These are phyloP conservation scores for Alliaria petiolata DNA, from an alignment of 345 rosid species.

Conservation along the genomic window DNA sequence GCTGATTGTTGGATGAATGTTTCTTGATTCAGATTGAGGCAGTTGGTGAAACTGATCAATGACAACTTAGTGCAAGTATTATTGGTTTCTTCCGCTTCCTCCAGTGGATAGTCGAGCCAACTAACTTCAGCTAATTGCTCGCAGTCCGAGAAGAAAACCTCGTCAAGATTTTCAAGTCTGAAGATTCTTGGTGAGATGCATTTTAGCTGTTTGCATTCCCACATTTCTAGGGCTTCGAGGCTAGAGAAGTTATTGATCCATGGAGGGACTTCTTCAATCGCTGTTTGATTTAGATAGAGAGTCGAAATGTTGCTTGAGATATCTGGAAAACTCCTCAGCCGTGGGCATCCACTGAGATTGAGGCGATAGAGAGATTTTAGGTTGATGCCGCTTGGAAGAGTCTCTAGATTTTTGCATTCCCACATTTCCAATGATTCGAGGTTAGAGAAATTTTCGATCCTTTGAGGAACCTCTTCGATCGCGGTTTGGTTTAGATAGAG, in stretches of 20 bases:
- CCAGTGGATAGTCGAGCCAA: not conserved
- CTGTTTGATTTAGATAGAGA: not conserved
- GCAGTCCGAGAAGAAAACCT: conserved; percentile 14
- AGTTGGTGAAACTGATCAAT: conserved; percentile 11
- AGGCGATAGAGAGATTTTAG: not conserved
- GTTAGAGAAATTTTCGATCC: not conserved
- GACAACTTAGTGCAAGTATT: not conserved
- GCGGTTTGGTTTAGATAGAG: conserved; percentile 1
- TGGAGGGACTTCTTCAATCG: conserved; percentile 14
- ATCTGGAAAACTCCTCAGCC: conserved; percentile 18
- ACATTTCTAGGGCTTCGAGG: conserved; percentile 6
- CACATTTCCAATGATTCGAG: conserved; percentile 1
- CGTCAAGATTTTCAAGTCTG: not conserved
- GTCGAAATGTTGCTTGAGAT: conserved; percentile 5
- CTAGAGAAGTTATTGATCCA: not conserved
- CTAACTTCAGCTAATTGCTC: not conserved
- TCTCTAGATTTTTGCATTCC: conserved; percentile 4
- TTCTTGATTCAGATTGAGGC: not conserved
- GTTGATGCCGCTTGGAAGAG: not conserved
- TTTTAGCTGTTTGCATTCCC: conserved; percentile 5
- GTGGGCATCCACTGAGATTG: conserved; percentile 22
- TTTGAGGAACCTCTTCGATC: conserved; percentile 14
- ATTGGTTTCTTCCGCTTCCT: not conserved
- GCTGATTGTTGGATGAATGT: not conserved
- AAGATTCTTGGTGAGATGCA: conserved; percentile 4